Base-by-base conservation (phyloP, 495 filamentous ascomycete genomes). In the Amphirosellinia nigrospora region DNA sequence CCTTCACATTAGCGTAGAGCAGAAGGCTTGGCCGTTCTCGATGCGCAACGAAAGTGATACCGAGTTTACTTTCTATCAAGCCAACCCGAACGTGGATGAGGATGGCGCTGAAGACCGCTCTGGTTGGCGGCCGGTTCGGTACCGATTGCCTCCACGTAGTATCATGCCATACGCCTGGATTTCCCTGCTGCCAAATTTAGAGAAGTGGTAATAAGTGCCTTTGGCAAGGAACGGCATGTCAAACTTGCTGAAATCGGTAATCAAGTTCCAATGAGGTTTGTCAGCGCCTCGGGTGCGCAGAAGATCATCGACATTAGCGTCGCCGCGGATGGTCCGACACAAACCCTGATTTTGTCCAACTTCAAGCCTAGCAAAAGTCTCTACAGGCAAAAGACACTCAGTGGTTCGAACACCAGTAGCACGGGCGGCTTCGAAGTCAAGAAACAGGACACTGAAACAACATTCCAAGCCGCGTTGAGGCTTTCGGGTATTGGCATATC, bases 121-220 rank as follows among this genome's bases (percentile, higher is more conserved):
- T 60, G 91, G 93, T 7, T 99, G 94, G 92, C 89, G 92, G 65
- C 93, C 93, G 13, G 92, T 98, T 71, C 85, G 93, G 46, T 99
- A 99, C 78, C 92, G 94, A n/a, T 86, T 99, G 16, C 96, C 96
- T 4, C 89, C 94, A 8, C 87, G 96, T 39, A 98, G 95, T 79
- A 97, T 98, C 80, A 99, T 99, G 96, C 95, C 96, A 5, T 99
- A 99, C 77, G 95, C 96, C 36, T 99, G 96, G 96, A 99, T 77
- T 98, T 96, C 81, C 96, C 96, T 2, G 94, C 96, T 6, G 93
- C 94, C n/a, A 97, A 97, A 80, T 91, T 91, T 80, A 97, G 96
- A 78, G 94, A 97, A 77, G 87, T 98, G 41, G 88, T 97, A 52
- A 86, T 99, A 76, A 90, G 82, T 48, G 90, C 91, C 28, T 89